These are phyloP conservation scores for Peterozyma xylosa DNA, from an alignment of 805 yeast species.

Conservation along the genomic window DNA sequence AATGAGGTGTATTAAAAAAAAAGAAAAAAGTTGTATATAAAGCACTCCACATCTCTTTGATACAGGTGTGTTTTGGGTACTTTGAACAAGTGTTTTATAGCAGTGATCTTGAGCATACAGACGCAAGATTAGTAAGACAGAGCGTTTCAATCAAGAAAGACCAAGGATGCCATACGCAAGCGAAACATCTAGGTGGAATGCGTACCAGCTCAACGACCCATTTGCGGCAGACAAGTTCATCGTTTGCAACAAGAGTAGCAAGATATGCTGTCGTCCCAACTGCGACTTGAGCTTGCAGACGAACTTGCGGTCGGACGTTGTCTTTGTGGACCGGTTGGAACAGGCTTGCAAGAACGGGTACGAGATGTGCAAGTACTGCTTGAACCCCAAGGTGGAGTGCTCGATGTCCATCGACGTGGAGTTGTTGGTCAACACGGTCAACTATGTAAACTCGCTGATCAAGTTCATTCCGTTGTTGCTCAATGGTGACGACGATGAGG, in stretches of 20 bases:
- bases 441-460: conserved; percentile 44
- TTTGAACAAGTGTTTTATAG: no score
- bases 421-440: conserved; percentile 41
- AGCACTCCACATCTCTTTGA: no score
- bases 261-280: conserved; percentile 58
- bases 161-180: conserved; percentile 29
- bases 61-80: no score
- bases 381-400: conserved; percentile 14
- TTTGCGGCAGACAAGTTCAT: conserved; percentile 53
- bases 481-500: conserved; percentile 35
- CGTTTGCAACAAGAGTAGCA: conserved; percentile 37
- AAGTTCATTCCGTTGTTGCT: conserved; percentile 47
- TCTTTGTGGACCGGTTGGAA: conserved; percentile 30
- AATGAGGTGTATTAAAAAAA: no score
- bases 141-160: no score
- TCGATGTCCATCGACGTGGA: conserved; percentile 38
- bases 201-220: conserved; percentile 60
- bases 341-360: conserved; percentile 40
- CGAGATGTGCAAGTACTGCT: conserved; percentile 46
- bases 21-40: no score
- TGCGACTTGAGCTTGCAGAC: conserved; percentile 43
- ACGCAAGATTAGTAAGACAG: no score
- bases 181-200: conserved; percentile 47
- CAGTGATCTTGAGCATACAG: no score
- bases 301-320: conserved; percentile 35